Evolutionary conservation across 1,284 basidiomycete genomes (phyloP).

Genomic region (Boletus austroedulis): DNA sequence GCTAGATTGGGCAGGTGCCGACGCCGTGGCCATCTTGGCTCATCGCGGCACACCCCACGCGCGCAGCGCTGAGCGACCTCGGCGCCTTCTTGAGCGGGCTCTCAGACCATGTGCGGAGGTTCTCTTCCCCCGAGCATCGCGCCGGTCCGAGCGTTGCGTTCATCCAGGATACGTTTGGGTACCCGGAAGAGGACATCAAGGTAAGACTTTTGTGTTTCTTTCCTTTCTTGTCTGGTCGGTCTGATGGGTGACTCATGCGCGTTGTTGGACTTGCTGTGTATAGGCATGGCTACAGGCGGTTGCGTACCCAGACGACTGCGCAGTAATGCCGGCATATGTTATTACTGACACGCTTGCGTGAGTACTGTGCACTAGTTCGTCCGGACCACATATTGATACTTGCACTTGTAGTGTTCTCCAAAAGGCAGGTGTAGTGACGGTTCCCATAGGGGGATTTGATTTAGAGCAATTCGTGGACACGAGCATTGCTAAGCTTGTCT

Average conservation of each 20-base stretch:
- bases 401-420: constrained; percentile 22
- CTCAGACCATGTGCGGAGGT: constrained; percentile 62
- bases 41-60: constrained; percentile 78
- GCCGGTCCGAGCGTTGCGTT: constrained; percentile 65
- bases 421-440: constrained; percentile 26
- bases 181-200: constrained; percentile 75
- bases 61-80: constrained; percentile 52
- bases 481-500: constrained; percentile 17
- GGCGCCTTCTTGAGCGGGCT: constrained; percentile 64
- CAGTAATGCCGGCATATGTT: constrained; percentile 59
- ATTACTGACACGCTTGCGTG: constrained; percentile 70
- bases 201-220: constrained; percentile 39
- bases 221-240: not conserved
- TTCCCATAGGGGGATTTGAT: constrained; percentile 15
- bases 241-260: not conserved
- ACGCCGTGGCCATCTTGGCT: constrained; percentile 98
- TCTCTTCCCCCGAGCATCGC: constrained; percentile 66
- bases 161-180: constrained; percentile 76
- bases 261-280: not conserved
- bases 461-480: constrained; percentile 20
- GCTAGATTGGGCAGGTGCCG: constrained; percentile 78
- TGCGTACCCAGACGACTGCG: constrained; percentile 67
- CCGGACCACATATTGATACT: not conserved
- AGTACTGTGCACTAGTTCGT: constrained; percentile 28
- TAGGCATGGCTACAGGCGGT: constrained; percentile 83